phyloP scores from a whole-genome alignment of 2,329 filamentous ascomycete species.

The Paraconiothyrium sp. region DNA sequence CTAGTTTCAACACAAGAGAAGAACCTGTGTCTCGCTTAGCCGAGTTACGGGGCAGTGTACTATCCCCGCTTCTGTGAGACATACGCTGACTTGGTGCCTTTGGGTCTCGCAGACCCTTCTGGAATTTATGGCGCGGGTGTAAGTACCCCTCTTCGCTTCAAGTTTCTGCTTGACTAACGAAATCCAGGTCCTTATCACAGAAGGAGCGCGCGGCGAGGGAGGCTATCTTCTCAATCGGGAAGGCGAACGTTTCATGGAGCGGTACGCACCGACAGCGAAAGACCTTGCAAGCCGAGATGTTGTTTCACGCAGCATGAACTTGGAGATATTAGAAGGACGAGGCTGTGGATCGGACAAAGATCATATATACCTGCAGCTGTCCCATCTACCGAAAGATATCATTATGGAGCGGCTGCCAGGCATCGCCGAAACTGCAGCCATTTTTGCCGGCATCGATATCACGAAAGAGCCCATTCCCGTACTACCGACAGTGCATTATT shows the following conservation, averaged over 20 bases:
- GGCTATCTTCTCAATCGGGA: slow-evolving; percentile 60
- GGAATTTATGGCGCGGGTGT: slow-evolving; percentile 62
- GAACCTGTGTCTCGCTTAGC: too few species aligned
- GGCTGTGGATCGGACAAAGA: slow-evolving; percentile 58
- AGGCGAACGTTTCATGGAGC: slow-evolving; percentile 62
- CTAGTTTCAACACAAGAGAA: too few species aligned
- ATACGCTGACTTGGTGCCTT: too few species aligned
- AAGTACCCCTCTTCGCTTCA: slow-evolving; percentile 2
- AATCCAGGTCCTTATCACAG: slow-evolving; percentile 55
- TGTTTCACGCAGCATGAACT: slow-evolving; percentile 59
- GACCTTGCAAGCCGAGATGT: slow-evolving; percentile 61
- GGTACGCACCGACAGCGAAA: slow-evolving; percentile 62
- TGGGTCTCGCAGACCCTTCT: slow-evolving; percentile 46
- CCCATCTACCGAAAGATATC: slow-evolving; percentile 57
- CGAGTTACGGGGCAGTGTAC: too few species aligned
- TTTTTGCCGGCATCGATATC: slow-evolving; percentile 62
- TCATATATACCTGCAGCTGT: slow-evolving; percentile 59
- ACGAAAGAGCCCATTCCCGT: slow-evolving; percentile 61
- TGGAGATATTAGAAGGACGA: slow-evolving; percentile 59
- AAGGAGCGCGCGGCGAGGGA: slow-evolving; percentile 61
- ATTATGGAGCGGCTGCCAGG: slow-evolving; percentile 60
- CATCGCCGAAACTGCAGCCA: slow-evolving; percentile 61
- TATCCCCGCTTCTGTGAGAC: too few species aligned
- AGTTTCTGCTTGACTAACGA: slow-evolving; percentile 2
- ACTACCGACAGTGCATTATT: slow-evolving; percentile 62